Percentiles rank a stretch among this genome's conserved stretches.
Conservation (phyloP, 169 alveolate genomes). For the Plasmodium coatneyi region DNA sequence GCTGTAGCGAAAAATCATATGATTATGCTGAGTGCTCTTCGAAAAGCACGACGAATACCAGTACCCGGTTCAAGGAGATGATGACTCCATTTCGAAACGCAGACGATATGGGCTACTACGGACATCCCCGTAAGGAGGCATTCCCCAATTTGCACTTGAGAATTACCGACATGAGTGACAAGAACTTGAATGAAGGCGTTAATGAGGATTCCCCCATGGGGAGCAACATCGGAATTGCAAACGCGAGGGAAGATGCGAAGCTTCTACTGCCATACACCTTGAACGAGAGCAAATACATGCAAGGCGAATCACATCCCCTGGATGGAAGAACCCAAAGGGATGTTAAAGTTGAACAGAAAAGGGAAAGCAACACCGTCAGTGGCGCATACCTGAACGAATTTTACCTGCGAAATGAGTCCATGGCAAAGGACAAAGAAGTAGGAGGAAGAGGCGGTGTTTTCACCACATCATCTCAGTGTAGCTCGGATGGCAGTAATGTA, state of each 20-base stretch:
- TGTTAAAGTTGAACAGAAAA: slow-evolving; percentile 3
- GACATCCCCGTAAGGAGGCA: not conserved
- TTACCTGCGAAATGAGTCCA: not conserved
- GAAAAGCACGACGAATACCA: slow-evolving; percentile 6
- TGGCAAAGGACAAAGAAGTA: not conserved
- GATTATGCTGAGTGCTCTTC: slow-evolving; percentile 2
- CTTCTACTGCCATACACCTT: not conserved
- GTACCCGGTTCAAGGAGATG: not conserved
- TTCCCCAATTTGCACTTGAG: not conserved
- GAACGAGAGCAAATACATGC: not conserved
- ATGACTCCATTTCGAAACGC: not conserved
- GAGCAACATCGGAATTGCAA: not conserved
- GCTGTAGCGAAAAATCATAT: slow-evolving; percentile 1
- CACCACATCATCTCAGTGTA: not conserved
- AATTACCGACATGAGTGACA: not conserved
- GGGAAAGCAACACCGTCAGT: not conserved
- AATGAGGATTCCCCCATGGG: not conserved
- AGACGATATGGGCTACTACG: not conserved
- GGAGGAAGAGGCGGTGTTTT: not conserved
- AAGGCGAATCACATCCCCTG: not conserved
- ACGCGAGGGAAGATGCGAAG: not conserved
- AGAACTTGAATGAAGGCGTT: not conserved
- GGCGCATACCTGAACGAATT: not conserved
- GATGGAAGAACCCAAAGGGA: not conserved
- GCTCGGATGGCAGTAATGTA: not conserved